These are phyloP conservation scores for Mucuna pruriens DNA, from an alignment of 306 rosid species.

Conservation along the genomic window DNA sequence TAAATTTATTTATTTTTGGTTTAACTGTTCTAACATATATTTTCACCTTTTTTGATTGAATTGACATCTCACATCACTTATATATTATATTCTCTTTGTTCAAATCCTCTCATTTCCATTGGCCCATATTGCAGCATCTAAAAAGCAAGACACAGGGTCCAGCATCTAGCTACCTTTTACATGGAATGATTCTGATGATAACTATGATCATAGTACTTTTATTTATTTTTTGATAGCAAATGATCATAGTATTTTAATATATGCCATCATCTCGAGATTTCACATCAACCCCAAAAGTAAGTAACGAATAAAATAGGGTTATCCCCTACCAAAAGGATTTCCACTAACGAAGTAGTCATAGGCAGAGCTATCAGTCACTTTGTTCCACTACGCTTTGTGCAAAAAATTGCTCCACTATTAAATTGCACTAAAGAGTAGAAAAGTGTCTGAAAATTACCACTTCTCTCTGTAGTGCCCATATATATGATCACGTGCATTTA, in stretches of 20 bases:
- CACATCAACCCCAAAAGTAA: neutral
- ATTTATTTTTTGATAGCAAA: no score
- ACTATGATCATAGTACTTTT: no score
- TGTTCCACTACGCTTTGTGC: neutral
- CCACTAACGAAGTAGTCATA: neutral
- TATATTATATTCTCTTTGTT: neutral
- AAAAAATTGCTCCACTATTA: neutral
- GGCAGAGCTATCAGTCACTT: neutral
- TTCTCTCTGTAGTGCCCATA: neutral
- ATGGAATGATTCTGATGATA: constrained; percentile 8
- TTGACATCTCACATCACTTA: neutral
- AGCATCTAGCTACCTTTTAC: neutral
- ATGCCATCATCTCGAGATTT: neutral
- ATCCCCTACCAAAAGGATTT: neutral
- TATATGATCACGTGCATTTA: neutral
- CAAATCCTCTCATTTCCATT: neutral
- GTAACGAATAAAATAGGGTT: constrained; percentile 4
- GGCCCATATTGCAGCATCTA: neutral
- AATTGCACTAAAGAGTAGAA: neutral
- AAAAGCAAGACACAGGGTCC: neutral
- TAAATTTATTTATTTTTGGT: no score
- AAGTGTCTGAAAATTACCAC: neutral
- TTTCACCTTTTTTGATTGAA: neutral
- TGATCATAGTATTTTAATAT: constrained; percentile 2
- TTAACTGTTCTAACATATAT: no score